Percentiles rank a stretch among this genome's conserved stretches.
These are phyloP conservation scores for Oryza rufipogon DNA, from an alignment of 176 grass and related monocot genomes.

Conservation along the genomic window DNA sequence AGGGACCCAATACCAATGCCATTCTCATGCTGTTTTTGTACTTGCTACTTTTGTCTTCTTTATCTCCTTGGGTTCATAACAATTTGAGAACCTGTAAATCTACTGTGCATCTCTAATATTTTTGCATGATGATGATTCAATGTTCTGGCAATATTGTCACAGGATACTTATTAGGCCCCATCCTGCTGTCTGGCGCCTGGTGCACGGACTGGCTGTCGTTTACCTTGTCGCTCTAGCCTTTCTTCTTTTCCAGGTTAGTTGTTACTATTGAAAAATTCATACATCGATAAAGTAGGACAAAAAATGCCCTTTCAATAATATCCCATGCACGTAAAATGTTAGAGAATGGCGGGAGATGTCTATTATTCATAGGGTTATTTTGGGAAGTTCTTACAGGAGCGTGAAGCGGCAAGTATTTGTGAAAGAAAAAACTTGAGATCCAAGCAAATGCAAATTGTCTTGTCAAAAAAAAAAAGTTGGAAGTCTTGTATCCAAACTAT, in stretches of 20 bases:
- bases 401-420: not conserved
- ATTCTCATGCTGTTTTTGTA: constrained; percentile 18
- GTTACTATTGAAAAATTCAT: not conserved
- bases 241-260: constrained; percentile 96
- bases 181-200: constrained; percentile 93
- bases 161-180: constrained; percentile 99
- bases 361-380: not conserved
- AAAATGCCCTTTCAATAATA: not conserved
- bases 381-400: not conserved
- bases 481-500: not conserved
- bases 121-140: constrained; percentile 44
- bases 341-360: not conserved
- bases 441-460: not conserved
- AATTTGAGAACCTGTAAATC: constrained; percentile 6
- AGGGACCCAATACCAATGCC: not conserved
- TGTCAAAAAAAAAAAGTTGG: not conserved
- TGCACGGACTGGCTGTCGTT: constrained; percentile 94
- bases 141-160: constrained; percentile 38
- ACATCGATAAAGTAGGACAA: not conserved
- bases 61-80: not conserved
- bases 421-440: not conserved
- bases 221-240: constrained; percentile 93
- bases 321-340: not conserved
- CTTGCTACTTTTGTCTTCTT: constrained; percentile 3
- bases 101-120: not conserved